These are phyloP conservation scores for Diaporthe eres DNA, from an alignment of 2,329 filamentous ascomycete genomes.

Conservation along the genomic window DNA sequence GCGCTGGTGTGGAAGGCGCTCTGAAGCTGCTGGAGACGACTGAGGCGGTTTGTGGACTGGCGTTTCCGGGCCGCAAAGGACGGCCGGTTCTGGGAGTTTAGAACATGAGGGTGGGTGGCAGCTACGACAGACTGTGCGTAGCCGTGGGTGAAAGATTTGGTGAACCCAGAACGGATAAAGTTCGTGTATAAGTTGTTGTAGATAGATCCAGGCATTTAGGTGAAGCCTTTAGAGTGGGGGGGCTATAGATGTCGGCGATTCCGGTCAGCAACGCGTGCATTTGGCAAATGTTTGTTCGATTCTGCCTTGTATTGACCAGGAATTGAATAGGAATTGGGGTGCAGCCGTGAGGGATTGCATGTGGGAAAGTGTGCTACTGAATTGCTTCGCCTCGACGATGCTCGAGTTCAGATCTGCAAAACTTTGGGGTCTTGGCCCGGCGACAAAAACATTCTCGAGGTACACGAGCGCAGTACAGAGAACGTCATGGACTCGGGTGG, in stretches of 20 bases:
- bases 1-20: conserved; percentile 79
- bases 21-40: conserved; percentile 78
- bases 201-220: conserved; percentile 88
- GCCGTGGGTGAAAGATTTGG: conserved; percentile 96
- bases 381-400: not conserved
- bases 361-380: no score
- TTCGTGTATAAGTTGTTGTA: conserved; percentile 78
- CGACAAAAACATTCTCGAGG: conserved; percentile 25
- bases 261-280: conserved; percentile 36
- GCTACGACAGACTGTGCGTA: conserved; percentile 98
- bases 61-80: conserved; percentile 71
- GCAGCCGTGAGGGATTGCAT: not conserved
- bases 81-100: conserved; percentile 79
- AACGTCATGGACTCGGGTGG: conserved; percentile 33
- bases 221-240: conserved; percentile 73
- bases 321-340: not conserved
- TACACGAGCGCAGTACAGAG: not conserved
- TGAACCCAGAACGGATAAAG: conserved; percentile 97
- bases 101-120: conserved; percentile 84
- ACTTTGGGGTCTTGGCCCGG: not conserved
- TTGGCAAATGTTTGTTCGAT: not conserved
- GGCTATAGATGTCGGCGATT: not conserved
- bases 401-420: not conserved
- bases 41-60: conserved; percentile 62
- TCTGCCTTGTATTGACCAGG: not conserved